A percentile compares a stretch with the other conserved stretches of the same genome.
phyloP scores from a whole-genome alignment of 345 rosid genomes.

The Rhodamnia rubescens region DNA sequence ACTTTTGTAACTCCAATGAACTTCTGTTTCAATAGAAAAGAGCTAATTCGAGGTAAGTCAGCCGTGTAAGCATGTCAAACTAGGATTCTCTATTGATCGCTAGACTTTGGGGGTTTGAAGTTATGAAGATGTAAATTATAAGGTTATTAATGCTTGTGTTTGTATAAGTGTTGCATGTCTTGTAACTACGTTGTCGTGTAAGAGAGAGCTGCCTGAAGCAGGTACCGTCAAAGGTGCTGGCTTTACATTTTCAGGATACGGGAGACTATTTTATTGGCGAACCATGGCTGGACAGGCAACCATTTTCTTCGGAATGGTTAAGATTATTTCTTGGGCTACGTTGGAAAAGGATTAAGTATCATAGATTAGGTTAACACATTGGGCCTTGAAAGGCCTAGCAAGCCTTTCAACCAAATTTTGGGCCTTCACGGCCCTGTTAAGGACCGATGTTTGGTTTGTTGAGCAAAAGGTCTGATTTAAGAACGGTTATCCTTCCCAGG shows the following conservation, averaged over 20 bases:
- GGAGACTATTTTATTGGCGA: background rate
- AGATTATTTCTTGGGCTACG: background rate
- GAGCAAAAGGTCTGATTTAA: background rate
- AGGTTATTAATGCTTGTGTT: background rate
- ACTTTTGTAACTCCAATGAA: background rate
- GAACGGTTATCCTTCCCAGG: background rate
- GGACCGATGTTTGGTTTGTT: background rate
- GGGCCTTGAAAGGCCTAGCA: background rate
- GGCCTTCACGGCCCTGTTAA: background rate
- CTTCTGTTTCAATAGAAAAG: background rate
- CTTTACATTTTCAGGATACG: background rate
- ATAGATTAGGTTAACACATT: background rate
- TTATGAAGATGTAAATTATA: background rate
- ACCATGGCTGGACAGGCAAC: background rate
- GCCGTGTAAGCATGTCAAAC: background rate
- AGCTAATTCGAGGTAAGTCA: background rate
- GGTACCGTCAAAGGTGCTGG: background rate
- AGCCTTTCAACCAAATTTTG: background rate
- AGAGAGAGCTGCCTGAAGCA: background rate
- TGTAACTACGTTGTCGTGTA: background rate
- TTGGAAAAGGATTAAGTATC: background rate
- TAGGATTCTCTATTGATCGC: background rate
- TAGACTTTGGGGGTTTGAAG: background rate
- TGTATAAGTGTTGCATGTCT: background rate
- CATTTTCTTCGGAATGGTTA: background rate